A percentile compares a stretch with the other conserved stretches of the same genome.
Conservation (phyloP, 1,139 yeast genomes). For the Suhomyces atakaporum region DNA sequence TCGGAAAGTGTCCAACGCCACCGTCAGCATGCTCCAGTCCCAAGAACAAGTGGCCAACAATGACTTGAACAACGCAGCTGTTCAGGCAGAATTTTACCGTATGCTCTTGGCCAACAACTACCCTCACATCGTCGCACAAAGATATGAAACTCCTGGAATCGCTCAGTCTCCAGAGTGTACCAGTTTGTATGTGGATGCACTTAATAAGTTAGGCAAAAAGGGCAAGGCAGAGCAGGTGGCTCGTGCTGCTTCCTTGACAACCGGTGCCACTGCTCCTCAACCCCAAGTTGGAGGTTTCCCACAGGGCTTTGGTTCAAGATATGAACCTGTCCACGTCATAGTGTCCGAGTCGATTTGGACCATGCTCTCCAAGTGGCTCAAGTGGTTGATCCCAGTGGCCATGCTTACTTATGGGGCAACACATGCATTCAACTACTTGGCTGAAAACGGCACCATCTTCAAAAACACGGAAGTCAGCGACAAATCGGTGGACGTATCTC, state of each 20-base stretch:
- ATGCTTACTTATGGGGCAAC: conserved; percentile 71
- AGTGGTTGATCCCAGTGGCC: conserved; percentile 86
- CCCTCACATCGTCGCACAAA: conserved; percentile 89
- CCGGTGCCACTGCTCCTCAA: conserved; percentile 20
- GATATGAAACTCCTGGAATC: conserved; percentile 90
- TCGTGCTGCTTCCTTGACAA: conserved; percentile 26
- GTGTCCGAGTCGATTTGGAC: conserved; percentile 82
- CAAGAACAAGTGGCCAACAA: conserved; percentile 84
- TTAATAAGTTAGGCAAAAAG: conserved; percentile 72
- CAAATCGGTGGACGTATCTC: conserved; percentile 78
- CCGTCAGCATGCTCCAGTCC: conserved; percentile 52
- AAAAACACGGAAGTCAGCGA: conserved; percentile 76
- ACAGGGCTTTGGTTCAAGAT: conserved; percentile 50
- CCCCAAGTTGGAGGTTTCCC: conserved; percentile 29
- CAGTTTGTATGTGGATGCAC: conserved; percentile 73
- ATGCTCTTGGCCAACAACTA: conserved; percentile 73
- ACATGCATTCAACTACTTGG: conserved; percentile 71
- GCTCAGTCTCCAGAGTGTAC: conserved; percentile 80
- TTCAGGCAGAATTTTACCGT: conserved; percentile 82
- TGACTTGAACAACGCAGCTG: conserved; percentile 62
- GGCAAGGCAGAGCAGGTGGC: conserved; percentile 71
- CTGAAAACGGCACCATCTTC: conserved; percentile 83
- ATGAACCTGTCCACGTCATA: conserved; percentile 86
- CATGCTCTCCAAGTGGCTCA: conserved; percentile 80
- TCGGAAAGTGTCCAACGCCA: conserved; percentile 21